Percentiles rank a stretch among this genome's conserved stretches.
These are phyloP conservation scores for Fagopyrum esculentum DNA, from an alignment of 148 eudicot species.

Conservation along the genomic window DNA sequence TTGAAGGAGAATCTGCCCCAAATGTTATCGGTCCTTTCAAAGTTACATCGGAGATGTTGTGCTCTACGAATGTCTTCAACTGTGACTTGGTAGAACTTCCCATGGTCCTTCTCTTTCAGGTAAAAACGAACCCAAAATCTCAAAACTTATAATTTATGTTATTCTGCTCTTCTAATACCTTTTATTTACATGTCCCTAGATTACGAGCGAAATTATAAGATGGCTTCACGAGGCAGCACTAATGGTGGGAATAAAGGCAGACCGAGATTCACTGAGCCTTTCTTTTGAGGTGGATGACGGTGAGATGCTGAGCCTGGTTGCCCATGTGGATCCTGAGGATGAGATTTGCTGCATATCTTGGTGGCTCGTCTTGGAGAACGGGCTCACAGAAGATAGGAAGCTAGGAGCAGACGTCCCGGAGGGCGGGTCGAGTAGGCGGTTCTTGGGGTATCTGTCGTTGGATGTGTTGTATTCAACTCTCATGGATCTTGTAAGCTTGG, in stretches of 20 bases:
- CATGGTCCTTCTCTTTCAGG: conserved; percentile 81
- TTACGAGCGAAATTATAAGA: conserved; percentile 69
- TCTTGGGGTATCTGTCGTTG: conserved; percentile 65
- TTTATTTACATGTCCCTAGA: conserved; percentile 24
- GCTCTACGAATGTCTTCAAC: conserved; percentile 51
- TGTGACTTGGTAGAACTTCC: conserved; percentile 81
- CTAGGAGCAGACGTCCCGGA: conserved; percentile 29
- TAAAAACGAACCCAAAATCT: conserved; percentile 13
- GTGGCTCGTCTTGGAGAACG: conserved; percentile 77
- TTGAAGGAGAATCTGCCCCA: conserved; percentile 88
- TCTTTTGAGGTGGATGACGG: conserved; percentile 80
- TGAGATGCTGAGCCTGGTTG: conserved; percentile 62
- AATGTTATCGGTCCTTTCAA: conserved; percentile 69
- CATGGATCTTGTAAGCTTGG: conserved; percentile 69
- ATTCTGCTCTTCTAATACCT: not conserved
- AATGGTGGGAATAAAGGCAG: conserved; percentile 68
- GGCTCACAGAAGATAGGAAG: conserved; percentile 38
- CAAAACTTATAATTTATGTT: not conserved
- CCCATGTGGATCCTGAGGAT: conserved; percentile 81
- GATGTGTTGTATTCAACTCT: conserved; percentile 60
- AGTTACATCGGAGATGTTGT: conserved; percentile 38
- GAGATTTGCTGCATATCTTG: conserved; percentile 76
- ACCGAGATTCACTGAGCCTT: conserved; percentile 61
- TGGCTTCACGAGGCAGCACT: conserved; percentile 94
- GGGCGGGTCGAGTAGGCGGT: conserved; percentile 36